phyloP scores from a whole-genome alignment of 257 asterid species.

The Scutellaria minor region DNA sequence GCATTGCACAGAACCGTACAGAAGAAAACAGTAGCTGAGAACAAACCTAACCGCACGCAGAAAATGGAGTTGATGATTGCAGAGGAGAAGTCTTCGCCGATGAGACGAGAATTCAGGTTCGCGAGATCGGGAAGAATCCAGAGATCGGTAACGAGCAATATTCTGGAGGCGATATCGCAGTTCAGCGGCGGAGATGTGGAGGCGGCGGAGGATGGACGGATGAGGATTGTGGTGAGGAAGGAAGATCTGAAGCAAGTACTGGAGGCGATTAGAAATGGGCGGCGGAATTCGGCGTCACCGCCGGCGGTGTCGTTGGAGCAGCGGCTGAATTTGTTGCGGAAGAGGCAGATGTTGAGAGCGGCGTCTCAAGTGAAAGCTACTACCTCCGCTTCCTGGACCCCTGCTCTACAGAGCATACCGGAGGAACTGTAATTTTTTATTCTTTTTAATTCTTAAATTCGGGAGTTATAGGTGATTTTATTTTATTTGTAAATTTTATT shows the following conservation, averaged over 20 bases:
- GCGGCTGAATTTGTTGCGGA: conserved; percentile 53
- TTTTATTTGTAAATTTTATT: conserved; percentile 2
- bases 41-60: neutral
- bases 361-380: conserved; percentile 21
- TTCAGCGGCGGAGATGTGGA: conserved; percentile 37
- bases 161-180: conserved; percentile 49
- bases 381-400: conserved; percentile 48
- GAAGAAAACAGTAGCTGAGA: conserved; percentile 1
- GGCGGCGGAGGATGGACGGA: conserved; percentile 41
- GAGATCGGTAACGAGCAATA: conserved; percentile 40
- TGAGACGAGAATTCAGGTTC: conserved; percentile 40
- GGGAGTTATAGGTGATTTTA: neutral
- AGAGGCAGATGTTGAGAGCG: conserved; percentile 51
- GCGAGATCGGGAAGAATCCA: conserved; percentile 45
- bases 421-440: conserved; percentile 45
- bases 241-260: conserved; percentile 60
- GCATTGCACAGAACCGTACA: conserved; percentile 34
- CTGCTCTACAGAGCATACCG: conserved; percentile 63
- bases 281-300: conserved; percentile 28
- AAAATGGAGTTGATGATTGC: conserved; percentile 37
- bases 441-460: neutral
- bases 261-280: conserved; percentile 47
- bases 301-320: conserved; percentile 50
- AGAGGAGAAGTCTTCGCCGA: conserved; percentile 41
- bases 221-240: conserved; percentile 64